These are phyloP conservation scores for Hymenoscyphus linearis DNA, from an alignment of 2,329 filamentous ascomycete genomes.

Conservation along the genomic window DNA sequence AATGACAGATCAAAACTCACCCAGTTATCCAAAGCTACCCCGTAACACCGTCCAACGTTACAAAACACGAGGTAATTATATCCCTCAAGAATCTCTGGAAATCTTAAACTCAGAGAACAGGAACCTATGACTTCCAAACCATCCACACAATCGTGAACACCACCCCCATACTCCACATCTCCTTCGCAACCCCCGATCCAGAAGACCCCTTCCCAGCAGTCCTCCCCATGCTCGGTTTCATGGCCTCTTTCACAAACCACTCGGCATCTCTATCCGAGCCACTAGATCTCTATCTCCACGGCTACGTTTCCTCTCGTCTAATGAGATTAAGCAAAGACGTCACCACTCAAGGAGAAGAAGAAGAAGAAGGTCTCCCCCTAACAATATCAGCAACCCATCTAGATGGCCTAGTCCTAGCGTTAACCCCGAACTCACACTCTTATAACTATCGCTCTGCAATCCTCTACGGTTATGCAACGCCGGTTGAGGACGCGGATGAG, in stretches of 20 bases:
- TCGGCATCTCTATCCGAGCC: slow-evolving; percentile 59
- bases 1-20: neutral
- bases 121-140: slow-evolving; percentile 42
- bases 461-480: slow-evolving; percentile 4
- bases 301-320: slow-evolving; percentile 73
- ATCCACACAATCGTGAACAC: slow-evolving; percentile 74
- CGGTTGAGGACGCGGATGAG: slow-evolving; percentile 60
- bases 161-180: slow-evolving; percentile 71
- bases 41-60: slow-evolving; percentile 4
- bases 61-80: slow-evolving; percentile 3
- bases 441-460: slow-evolving; percentile 68
- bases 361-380: slow-evolving; percentile 58
- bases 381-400: slow-evolving; percentile 68
- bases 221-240: slow-evolving; percentile 80
- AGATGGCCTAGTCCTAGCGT: slow-evolving; percentile 72
- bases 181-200: slow-evolving; percentile 52
- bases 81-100: too few relatives aligned
- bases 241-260: slow-evolving; percentile 66
- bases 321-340: slow-evolving; percentile 51
- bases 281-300: slow-evolving; percentile 75
- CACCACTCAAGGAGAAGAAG: neutral
- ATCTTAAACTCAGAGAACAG: neutral
- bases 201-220: slow-evolving; percentile 62
- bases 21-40: slow-evolving; percentile 2
- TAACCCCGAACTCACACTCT: slow-evolving; percentile 51